These are phyloP conservation scores for Xanthoconium stramineum DNA, from an alignment of 768 basidiomycete genomes.

Conservation along the genomic window DNA sequence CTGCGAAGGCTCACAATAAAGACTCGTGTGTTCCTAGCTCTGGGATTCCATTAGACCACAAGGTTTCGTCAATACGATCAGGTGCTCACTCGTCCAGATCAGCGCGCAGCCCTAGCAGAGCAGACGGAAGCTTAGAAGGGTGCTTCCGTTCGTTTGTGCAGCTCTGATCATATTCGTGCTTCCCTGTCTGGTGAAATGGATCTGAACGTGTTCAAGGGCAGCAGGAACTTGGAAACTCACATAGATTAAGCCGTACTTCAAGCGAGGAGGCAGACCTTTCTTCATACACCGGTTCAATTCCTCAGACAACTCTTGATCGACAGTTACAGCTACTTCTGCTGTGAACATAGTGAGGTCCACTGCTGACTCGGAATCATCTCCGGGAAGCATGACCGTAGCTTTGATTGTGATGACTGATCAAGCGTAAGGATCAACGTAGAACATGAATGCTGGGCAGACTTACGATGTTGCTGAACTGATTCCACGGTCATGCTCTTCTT, in stretches of 20 bases:
- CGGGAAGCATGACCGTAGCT: neutral
- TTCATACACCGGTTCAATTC: neutral
- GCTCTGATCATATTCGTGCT: neutral
- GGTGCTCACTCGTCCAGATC: neutral
- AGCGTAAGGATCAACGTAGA: neutral
- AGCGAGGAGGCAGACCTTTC: neutral
- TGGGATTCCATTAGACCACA: neutral
- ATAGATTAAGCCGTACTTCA: neutral
- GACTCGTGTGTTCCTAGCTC: neutral
- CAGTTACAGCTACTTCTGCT: neutral
- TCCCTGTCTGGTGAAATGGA: neutral
- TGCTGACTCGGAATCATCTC: neutral
- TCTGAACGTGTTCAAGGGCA: neutral
- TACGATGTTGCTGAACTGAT: neutral
- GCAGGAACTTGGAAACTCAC: neutral
- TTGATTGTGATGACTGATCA: neutral
- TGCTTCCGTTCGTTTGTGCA: neutral
- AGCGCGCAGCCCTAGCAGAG: neutral
- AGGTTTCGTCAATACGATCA: too few species aligned
- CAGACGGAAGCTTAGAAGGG: too few species aligned
- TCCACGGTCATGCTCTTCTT: slow-evolving; percentile 64
- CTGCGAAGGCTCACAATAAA: neutral
- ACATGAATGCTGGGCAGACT: neutral
- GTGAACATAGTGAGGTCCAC: neutral
- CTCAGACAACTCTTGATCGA: neutral